phyloP scores from a whole-genome alignment of 163 green algal species.

The Trebouxiophyceae sp. region DNA sequence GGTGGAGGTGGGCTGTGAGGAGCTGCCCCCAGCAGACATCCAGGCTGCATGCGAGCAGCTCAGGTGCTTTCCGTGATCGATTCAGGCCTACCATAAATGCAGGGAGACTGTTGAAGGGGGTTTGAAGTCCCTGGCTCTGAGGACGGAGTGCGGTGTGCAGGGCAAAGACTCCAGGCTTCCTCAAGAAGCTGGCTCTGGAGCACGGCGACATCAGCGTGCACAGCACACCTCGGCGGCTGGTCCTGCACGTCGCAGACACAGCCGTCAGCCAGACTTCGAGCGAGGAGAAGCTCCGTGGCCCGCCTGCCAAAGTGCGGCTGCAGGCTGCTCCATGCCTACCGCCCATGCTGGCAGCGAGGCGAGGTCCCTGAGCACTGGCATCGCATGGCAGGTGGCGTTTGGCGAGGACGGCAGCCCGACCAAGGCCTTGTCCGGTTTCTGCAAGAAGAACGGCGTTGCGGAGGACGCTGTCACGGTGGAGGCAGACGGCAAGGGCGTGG shows the following conservation, averaged over 20 bases:
- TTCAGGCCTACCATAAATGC: no score
- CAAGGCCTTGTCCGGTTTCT: slow-evolving; percentile 92
- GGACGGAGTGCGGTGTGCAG: neutral
- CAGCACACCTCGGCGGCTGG: slow-evolving; percentile 80
- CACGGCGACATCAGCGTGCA: slow-evolving; percentile 64
- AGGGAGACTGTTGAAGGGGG: no score
- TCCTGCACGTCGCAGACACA: slow-evolving; percentile 70
- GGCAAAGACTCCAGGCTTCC: neutral
- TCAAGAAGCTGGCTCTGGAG: slow-evolving; percentile 52
- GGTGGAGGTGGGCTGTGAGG: slow-evolving; percentile 94
- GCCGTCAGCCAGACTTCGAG: slow-evolving; percentile 45
- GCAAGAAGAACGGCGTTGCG: slow-evolving; percentile 74
- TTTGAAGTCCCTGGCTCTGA: neutral
- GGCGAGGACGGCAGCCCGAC: slow-evolving; percentile 60
- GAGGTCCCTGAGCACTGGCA: neutral
- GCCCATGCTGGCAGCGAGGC: neutral
- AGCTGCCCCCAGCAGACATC: slow-evolving; percentile 92
- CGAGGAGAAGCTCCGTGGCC: slow-evolving; percentile 54
- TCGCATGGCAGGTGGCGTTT: slow-evolving; percentile 47
- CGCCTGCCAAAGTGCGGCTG: slow-evolving; percentile 50
- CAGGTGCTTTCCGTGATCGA: slow-evolving; percentile 32
- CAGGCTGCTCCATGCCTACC: no score
- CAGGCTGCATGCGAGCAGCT: slow-evolving; percentile 69
- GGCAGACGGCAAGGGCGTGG: slow-evolving; percentile 78
- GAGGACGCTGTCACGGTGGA: slow-evolving; percentile 29